A percentile compares a stretch with the other conserved stretches of the same genome.
These are phyloP conservation scores for Rosa rugosa DNA, from an alignment of 306 rosid species.

Conservation along the genomic window DNA sequence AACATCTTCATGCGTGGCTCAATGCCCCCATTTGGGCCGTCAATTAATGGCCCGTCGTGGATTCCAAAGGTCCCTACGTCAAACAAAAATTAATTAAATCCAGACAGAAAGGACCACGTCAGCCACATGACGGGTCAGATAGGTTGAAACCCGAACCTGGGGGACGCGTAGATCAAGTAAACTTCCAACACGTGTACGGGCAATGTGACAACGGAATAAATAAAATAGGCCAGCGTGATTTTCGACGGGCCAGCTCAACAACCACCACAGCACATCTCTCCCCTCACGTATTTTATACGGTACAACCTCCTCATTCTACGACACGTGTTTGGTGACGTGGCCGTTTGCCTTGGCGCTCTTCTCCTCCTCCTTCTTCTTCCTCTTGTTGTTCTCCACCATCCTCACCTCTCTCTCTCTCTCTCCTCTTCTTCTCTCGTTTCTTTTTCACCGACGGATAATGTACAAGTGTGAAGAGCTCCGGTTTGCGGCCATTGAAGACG, in stretches of 20 bases:
- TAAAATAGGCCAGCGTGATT: constrained; percentile 50
- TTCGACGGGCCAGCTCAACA: constrained; percentile 75
- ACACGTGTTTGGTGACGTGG: constrained; percentile 98
- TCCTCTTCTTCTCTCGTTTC: constrained; percentile 4
- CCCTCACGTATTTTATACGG: constrained; percentile 29
- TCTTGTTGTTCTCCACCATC: constrained; percentile 5
- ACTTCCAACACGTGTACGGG: constrained; percentile 56
- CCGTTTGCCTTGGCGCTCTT: constrained; percentile 50
- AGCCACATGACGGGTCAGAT: constrained; percentile 47
- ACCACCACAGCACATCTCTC: constrained; percentile 38
- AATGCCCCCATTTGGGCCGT: constrained; percentile 3
- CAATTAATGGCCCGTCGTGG: constrained; percentile 41
- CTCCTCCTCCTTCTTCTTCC: constrained; percentile 1
- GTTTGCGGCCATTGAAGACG: constrained; percentile 13
- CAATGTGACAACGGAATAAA: constrained; percentile 34
- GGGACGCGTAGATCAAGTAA: constrained; percentile 53
- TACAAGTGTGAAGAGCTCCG: constrained; percentile 20
- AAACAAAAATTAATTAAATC: not conserved
- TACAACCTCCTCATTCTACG: constrained; percentile 30
- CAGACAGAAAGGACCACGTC: constrained; percentile 49
- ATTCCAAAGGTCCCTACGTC: constrained; percentile 42
- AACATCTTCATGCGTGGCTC: constrained; percentile 2
- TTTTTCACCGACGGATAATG: constrained; percentile 25
- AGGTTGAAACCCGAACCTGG: constrained; percentile 27
- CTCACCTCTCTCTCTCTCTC: constrained; percentile 26